phyloP scores from a whole-genome alignment of 2,329 filamentous ascomycete genomes.

The Fusarium sulawesiense region DNA sequence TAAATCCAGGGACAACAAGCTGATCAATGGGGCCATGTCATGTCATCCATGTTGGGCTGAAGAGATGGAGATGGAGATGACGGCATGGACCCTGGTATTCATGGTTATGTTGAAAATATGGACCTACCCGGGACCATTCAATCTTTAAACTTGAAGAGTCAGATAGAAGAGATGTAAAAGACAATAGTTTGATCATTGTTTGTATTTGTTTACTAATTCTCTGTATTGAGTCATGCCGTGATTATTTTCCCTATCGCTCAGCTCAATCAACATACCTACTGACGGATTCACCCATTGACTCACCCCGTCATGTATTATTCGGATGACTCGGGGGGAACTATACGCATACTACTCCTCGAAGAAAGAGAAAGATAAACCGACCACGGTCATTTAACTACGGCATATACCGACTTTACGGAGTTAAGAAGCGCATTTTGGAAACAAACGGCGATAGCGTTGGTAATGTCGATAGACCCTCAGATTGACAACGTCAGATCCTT shows the following conservation, averaged over 20 bases:
- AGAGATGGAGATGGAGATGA: neutral
- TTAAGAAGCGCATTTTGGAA: neutral
- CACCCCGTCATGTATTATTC: neutral
- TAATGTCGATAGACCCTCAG: neutral
- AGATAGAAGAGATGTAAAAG: neutral
- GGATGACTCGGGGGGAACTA: neutral
- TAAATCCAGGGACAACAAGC: neutral
- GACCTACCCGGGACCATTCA: constrained; percentile 5
- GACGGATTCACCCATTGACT: too few relatives aligned
- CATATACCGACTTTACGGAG: neutral
- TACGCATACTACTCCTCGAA: neutral
- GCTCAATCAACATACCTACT: neutral
- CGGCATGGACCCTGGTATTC: constrained; percentile 1
- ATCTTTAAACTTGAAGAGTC: neutral
- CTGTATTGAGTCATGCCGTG: neutral
- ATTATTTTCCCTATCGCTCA: neutral
- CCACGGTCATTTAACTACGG: neutral
- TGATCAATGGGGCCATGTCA: constrained; percentile 19
- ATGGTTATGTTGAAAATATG: neutral
- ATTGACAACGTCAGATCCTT: neutral
- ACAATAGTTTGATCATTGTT: neutral
- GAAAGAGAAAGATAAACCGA: neutral
- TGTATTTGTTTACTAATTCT: neutral
- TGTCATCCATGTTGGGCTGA: neutral
- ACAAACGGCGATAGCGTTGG: neutral